Base-by-base conservation (phyloP, 345 rosid genomes). In the Odontarrhena argentea region DNA sequence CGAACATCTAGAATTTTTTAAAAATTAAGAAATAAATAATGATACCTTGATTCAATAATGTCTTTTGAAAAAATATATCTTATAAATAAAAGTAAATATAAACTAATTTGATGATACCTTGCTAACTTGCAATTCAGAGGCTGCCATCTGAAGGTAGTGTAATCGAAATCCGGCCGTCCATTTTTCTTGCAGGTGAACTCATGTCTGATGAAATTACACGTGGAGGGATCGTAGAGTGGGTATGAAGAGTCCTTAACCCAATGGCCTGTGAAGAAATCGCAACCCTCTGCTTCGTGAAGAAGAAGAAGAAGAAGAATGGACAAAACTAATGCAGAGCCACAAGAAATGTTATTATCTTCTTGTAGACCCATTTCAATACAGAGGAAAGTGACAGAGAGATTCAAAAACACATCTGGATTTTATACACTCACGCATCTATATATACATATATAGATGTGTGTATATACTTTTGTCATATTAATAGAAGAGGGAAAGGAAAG, bases 181-280 rank as follows among this genome's bases (percentile, higher is more conserved):
- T 92, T 86, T 50, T 47, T 79, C 67, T 69, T 71, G 78, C 96
- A 88, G 51, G 47, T 46, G 74, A 87, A 92, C 77, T 85, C 94
- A 2, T 53, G 77, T 55, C 87, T 79, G 13, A 92, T 78, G 80
- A 87, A 89, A 0, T 87, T 86, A 77, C 98, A 92, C 51, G 51
- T 48, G 41, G 88, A 71, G 2, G 84, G n/a, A 30, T 77, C 51
- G 57, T 89, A 89, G 36, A 85, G 79, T 2, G 96, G 96, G 63
- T 87, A 89, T 2, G 90, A 65, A 1, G 62, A 11, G 69, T 92
- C 96, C 10, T 63, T 56, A 41, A 85, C 87, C 96, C 98, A 92
- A 9, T 79, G 81, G 2, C 98, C 96, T 4, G 70, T 49, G 78
- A 84, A 92, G 68, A 84, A 54, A 65, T 87, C 79, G 36, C 96